Conservation (phyloP, 192 early-diverging fungal genomes). For the Phycomyces nitens region DNA sequence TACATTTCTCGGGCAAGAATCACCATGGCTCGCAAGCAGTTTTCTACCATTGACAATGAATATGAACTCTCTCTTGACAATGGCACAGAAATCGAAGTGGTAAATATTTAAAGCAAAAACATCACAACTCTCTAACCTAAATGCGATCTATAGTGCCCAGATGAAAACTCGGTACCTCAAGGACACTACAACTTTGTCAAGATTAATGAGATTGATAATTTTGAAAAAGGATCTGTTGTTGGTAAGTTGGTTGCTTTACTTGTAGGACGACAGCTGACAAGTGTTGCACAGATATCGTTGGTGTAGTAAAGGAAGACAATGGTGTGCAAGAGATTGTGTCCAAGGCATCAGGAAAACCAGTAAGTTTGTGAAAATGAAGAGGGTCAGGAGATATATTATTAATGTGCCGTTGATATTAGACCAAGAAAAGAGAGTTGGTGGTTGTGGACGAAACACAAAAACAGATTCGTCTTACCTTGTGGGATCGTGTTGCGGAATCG, state of each 20-base stretch:
- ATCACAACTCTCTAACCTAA: neutral
- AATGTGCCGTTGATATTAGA: slow-evolving; percentile 29
- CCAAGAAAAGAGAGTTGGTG: slow-evolving; percentile 79
- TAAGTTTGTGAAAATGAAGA: slow-evolving; percentile 33
- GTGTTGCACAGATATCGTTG: slow-evolving; percentile 65
- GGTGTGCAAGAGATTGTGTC: slow-evolving; percentile 60
- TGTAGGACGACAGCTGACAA: neutral
- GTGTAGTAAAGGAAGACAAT: slow-evolving; percentile 61
- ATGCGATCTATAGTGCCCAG: slow-evolving; percentile 46
- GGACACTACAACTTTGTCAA: slow-evolving; percentile 63
- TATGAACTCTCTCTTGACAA: slow-evolving; percentile 89
- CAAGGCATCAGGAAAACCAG: slow-evolving; percentile 53
- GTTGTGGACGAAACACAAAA: slow-evolving; percentile 75
- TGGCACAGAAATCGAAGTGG: slow-evolving; percentile 55
- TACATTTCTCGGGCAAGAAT: slow-evolving; percentile 80
- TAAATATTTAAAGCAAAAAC: no score
- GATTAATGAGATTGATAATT: slow-evolving; percentile 60
- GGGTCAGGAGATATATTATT: no score
- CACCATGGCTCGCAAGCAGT: slow-evolving; percentile 81
- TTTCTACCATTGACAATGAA: slow-evolving; percentile 78
- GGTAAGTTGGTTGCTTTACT: slow-evolving; percentile 36
- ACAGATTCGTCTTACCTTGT: slow-evolving; percentile 77
- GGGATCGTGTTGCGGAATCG: slow-evolving; percentile 76
- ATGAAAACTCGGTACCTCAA: slow-evolving; percentile 46
- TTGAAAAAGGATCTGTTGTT: slow-evolving; percentile 65